phyloP scores from a whole-genome alignment of 1,284 basidiomycete species.

The Boletellus sp. region DNA sequence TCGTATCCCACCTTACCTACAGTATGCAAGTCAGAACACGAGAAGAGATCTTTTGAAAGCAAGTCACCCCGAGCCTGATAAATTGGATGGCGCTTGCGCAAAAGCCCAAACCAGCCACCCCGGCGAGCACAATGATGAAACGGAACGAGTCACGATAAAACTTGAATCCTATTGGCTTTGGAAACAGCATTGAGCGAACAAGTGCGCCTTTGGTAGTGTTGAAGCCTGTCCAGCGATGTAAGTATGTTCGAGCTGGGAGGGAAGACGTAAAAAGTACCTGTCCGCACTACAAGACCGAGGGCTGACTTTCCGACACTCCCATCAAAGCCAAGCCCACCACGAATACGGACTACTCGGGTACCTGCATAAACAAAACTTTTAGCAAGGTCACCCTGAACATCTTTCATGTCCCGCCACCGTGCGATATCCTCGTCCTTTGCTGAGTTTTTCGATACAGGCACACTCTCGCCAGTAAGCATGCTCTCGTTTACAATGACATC shows the following conservation, averaged over 20 bases:
- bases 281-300: slow-evolving; percentile 87
- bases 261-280: slow-evolving; percentile 50
- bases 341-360: slow-evolving; percentile 89
- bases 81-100: slow-evolving; percentile 89
- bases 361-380: slow-evolving; percentile 92
- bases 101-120: slow-evolving; percentile 87
- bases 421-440: slow-evolving; percentile 69
- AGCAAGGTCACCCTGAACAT: slow-evolving; percentile 66
- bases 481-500: slow-evolving; percentile 98
- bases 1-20: slow-evolving; percentile 88
- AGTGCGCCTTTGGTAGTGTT: slow-evolving; percentile 97
- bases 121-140: slow-evolving; percentile 90
- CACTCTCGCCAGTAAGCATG: slow-evolving; percentile 96
- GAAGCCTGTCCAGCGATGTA: slow-evolving; percentile 58
- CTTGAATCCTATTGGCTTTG: slow-evolving; percentile 96
- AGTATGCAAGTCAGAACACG: slow-evolving; percentile 7
- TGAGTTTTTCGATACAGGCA: slow-evolving; percentile 87
- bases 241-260: not conserved
- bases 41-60: not conserved
- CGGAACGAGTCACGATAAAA: slow-evolving; percentile 97
- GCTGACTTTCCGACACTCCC: slow-evolving; percentile 62
- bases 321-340: slow-evolving; percentile 58
- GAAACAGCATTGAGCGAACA: slow-evolving; percentile 96
- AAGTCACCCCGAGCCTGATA: slow-evolving; percentile 78
- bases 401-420: slow-evolving; percentile 66